Percentiles rank a stretch among this genome's conserved stretches.
Conservation (phyloP, 2,329 filamentous ascomycete genomes). For the Arthrobotrys pseudoclavata region DNA sequence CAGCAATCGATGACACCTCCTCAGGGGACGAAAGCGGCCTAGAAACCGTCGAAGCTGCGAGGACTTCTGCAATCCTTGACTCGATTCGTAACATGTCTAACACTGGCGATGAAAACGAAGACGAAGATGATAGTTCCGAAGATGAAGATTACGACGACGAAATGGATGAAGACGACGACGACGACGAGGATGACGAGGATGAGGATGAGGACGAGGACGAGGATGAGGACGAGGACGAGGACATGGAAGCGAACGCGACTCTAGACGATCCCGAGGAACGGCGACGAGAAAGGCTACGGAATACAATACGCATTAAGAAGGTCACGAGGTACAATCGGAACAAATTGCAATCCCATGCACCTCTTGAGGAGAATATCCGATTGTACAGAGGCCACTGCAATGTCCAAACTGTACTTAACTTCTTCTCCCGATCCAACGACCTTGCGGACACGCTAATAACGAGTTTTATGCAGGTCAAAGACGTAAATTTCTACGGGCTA, state of each 20-base stretch:
- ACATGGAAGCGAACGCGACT: constrained; percentile 50
- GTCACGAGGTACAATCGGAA: constrained; percentile 50
- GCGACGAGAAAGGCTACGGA: constrained; percentile 36
- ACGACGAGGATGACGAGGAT: constrained; percentile 53
- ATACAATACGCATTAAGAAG: constrained; percentile 52
- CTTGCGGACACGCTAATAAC: constrained; percentile 40
- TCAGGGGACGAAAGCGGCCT: background rate
- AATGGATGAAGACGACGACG: constrained; percentile 61
- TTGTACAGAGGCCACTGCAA: constrained; percentile 77
- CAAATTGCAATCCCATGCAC: constrained; percentile 53
- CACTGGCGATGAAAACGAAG: constrained; percentile 14
- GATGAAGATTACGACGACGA: constrained; percentile 62
- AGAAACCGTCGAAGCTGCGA: constrained; percentile 16
- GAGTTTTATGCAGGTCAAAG: constrained; percentile 70
- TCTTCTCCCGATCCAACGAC: constrained; percentile 25
- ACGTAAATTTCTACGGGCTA: constrained; percentile 77
- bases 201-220: constrained; percentile 64
- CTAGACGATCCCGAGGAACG: constrained; percentile 43
- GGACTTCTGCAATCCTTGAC: constrained; percentile 36
- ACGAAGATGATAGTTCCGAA: constrained; percentile 38
- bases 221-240: constrained; percentile 63
- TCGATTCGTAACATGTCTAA: constrained; percentile 46
- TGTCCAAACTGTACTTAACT: constrained; percentile 69
- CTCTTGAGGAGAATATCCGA: constrained; percentile 68
- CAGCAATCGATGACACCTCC: constrained; percentile 4